Evolutionary conservation across 139 green algal species (phyloP).

Genomic region (Zygnema cylindricum): DNA sequence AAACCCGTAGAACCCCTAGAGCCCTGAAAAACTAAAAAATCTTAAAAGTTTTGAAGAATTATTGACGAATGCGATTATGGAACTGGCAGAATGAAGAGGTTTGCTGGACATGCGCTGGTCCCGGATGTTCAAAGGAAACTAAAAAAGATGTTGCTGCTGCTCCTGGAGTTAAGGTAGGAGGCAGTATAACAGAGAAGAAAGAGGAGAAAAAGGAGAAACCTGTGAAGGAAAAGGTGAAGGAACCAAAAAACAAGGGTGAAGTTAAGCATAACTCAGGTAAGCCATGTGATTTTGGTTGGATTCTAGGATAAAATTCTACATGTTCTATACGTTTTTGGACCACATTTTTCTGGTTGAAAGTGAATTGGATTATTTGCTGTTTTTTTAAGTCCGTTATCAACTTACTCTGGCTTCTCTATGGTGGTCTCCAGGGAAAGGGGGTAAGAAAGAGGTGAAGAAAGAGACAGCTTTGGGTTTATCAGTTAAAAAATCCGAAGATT

Average conservation of each 20-base stretch:
- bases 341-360: neutral
- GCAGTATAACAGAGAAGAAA: neutral
- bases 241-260: neutral
- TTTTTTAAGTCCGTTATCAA: conserved; percentile 7
- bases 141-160: too few relatives aligned
- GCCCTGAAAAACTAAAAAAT: too few relatives aligned
- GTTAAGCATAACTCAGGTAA: neutral
- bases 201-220: neutral
- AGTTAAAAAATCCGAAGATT: conserved; percentile 84
- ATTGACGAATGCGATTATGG: too few relatives aligned
- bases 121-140: too few relatives aligned
- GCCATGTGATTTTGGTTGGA: neutral
- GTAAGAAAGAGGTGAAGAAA: conserved; percentile 79
- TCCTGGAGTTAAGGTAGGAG: too few relatives aligned
- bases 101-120: too few relatives aligned
- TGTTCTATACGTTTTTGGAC: neutral
- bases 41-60: too few relatives aligned
- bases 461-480: conserved; percentile 88
- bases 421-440: conserved; percentile 8
- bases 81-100: too few relatives aligned
- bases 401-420: neutral
- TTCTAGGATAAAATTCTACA: neutral
- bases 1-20: too few relatives aligned
- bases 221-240: neutral
- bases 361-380: neutral